Conservation (phyloP, 805 yeast genomes). For the Saccharomycopsis microspora region DNA sequence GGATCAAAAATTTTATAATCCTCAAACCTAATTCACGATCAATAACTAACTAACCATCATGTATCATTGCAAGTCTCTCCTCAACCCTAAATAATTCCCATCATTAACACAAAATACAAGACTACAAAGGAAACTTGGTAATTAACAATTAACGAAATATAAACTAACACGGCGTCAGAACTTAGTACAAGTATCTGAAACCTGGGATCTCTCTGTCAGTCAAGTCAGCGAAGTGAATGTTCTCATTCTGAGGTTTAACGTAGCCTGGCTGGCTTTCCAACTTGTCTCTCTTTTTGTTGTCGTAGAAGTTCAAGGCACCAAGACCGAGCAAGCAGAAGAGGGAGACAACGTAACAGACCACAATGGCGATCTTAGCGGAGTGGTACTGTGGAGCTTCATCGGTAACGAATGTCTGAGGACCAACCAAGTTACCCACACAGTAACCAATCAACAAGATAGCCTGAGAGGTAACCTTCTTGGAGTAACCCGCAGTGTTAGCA, state of each 20-base stretch:
- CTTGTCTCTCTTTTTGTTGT: constrained; percentile 22
- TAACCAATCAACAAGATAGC: constrained; percentile 50
- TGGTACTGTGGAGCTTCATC: constrained; percentile 33
- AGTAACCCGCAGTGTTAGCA: constrained; percentile 57
- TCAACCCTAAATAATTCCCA: too few relatives aligned
- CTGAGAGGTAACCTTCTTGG: constrained; percentile 47
- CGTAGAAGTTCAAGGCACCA: constrained; percentile 25
- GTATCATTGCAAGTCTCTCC: too few relatives aligned
- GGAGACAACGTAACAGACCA: constrained; percentile 23
- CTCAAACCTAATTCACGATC: too few relatives aligned
- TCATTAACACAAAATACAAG: too few relatives aligned
- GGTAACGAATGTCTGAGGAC: constrained; percentile 54
- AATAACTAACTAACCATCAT: too few relatives aligned
- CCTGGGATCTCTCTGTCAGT: constrained; percentile 44
- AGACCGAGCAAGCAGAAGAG: constrained; percentile 21
- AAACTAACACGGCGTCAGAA: neutral
- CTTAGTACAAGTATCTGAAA: constrained; percentile 32
- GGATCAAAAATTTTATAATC: too few relatives aligned
- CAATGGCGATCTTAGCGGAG: constrained; percentile 31
- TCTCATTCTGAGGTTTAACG: constrained; percentile 27
- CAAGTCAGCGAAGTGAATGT: constrained; percentile 30
- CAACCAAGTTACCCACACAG: constrained; percentile 57
- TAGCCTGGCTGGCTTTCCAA: constrained; percentile 17
- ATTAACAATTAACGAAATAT: too few relatives aligned
- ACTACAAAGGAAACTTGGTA: too few relatives aligned